Evolutionary conservation across 2,329 filamentous ascomycete genomes (phyloP).

Genomic region (Ceratocystis ficicola): DNA sequence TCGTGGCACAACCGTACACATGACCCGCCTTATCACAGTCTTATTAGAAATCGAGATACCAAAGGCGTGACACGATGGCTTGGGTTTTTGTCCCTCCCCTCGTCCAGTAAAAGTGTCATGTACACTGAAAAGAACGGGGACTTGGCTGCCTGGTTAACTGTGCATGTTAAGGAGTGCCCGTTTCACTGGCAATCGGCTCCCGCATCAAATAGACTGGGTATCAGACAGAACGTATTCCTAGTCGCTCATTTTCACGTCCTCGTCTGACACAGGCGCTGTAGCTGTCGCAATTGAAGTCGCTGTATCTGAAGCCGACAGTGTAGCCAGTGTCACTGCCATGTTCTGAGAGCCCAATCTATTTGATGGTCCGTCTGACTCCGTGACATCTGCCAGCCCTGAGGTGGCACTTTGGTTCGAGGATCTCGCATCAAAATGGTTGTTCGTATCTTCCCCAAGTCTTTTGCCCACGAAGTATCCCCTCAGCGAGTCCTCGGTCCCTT

Average conservation of each 20-base stretch:
- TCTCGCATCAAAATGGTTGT: background rate
- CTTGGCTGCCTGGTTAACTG: no score
- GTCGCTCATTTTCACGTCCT: conserved; percentile 11
- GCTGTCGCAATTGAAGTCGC: background rate
- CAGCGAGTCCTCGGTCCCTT: background rate
- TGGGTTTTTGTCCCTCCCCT: no score
- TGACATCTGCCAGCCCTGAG: background rate
- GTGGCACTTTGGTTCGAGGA: background rate
- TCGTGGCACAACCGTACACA: no score
- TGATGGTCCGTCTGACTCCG: background rate
- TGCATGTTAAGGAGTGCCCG: no score
- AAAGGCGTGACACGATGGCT: no score
- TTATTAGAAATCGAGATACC: no score
- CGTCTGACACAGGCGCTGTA: background rate
- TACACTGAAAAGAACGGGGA: no score
- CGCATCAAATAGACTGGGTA: background rate
- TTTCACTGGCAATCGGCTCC: no score
- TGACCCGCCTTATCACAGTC: no score
- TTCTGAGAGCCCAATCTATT: background rate
- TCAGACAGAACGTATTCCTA: background rate
- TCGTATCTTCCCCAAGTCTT: background rate
- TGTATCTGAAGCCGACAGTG: background rate
- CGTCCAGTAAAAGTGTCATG: no score
- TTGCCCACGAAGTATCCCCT: background rate
- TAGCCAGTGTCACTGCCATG: background rate